These are phyloP conservation scores for Aspergillus sojae DNA, from an alignment of 2,329 filamentous ascomycete species.

Conservation along the genomic window DNA sequence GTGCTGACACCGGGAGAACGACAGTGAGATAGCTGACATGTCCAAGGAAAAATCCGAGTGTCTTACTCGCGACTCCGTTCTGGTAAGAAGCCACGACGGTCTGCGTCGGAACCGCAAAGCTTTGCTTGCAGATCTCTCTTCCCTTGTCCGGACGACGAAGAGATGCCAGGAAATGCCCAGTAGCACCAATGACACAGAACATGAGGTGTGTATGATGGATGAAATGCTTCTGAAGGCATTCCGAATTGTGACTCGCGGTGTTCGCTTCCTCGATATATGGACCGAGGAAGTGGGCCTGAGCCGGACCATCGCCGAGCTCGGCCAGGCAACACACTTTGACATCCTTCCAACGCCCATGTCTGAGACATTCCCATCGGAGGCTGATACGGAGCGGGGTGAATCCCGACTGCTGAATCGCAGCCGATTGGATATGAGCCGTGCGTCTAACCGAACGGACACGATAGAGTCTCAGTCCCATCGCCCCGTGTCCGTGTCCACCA, in stretches of 20 bases:
- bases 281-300: constrained; percentile 59
- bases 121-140: constrained; percentile 83
- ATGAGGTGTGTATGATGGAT: constrained; percentile 66
- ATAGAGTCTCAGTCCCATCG: constrained; percentile 30
- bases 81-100: constrained; percentile 74
- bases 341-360: constrained; percentile 42
- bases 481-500: constrained; percentile 42
- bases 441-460: constrained; percentile 29
- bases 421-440: constrained; percentile 32
- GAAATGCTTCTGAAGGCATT: constrained; percentile 94
- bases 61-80: constrained; percentile 75
- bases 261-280: constrained; percentile 85
- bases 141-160: constrained; percentile 86
- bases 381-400: constrained; percentile 33
- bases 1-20: constrained; percentile 37
- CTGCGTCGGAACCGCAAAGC: constrained; percentile 83
- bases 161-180: constrained; percentile 74
- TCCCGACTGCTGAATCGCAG: constrained; percentile 37
- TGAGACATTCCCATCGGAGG: constrained; percentile 39
- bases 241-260: constrained; percentile 87
- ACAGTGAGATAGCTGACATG: neutral
- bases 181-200: constrained; percentile 46
- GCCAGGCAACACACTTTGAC: constrained; percentile 33
- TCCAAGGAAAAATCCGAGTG: constrained; percentile 84
- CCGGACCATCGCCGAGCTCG: constrained; percentile 43